phyloP scores from a whole-genome alignment of 2,329 filamentous ascomycete species.

The Trichoderma brevicompactum region DNA sequence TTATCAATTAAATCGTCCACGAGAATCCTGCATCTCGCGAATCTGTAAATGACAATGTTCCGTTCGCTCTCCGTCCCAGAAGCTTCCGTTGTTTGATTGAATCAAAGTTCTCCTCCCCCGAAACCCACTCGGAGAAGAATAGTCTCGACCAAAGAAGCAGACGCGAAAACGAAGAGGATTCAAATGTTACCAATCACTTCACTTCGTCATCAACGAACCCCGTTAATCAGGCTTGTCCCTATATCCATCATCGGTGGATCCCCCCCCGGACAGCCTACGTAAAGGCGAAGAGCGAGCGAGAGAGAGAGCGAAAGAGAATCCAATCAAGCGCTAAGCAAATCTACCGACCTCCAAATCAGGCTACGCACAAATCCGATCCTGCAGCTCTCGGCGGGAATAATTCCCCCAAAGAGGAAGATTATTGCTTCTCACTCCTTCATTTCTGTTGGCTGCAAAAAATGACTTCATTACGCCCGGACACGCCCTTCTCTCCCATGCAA shows the following conservation, averaged over 20 bases:
- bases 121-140: background rate
- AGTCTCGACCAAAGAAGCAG: background rate
- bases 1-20: background rate
- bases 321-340: background rate
- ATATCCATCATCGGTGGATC: conserved; percentile 8
- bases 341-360: conserved; percentile 1
- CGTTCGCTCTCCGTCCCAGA: background rate
- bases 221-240: background rate
- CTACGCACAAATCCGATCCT: background rate
- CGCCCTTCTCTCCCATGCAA: too few relatives aligned
- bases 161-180: background rate
- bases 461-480: too few relatives aligned
- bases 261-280: background rate
- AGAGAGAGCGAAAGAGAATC: background rate
- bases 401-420: conserved; percentile 4
- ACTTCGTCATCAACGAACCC: background rate
- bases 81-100: background rate
- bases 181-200: conserved; percentile 9
- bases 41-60: background rate
- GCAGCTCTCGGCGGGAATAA: conserved; percentile 5
- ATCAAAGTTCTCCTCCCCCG: background rate
- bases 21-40: background rate
- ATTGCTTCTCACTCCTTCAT: background rate
- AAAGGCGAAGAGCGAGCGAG: conserved; percentile 22
- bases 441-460: too few relatives aligned